Evolutionary conservation across 345 rosid species (phyloP).

Genomic region (Geranium rotundifolium): DNA sequence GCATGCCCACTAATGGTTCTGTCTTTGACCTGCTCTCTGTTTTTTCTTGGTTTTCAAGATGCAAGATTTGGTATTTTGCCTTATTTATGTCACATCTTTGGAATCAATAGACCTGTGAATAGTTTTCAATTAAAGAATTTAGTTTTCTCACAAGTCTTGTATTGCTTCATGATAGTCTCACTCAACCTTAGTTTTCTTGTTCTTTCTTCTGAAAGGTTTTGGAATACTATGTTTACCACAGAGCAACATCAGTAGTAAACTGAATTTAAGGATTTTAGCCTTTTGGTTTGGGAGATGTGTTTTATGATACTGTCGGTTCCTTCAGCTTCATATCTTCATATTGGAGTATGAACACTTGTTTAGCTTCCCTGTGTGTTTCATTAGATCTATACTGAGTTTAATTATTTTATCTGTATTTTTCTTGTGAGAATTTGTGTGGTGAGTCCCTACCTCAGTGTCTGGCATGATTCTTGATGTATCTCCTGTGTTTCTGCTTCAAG

Average conservation of each 20-base stretch:
- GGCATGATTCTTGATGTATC: no score
- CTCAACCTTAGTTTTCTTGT: not conserved
- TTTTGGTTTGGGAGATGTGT: not conserved
- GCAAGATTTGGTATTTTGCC: not conserved
- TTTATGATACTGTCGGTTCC: not conserved
- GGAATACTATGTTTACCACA: no score
- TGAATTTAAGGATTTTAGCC: no score
- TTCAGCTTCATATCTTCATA: not conserved
- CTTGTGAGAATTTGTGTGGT: not conserved
- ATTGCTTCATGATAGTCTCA: not conserved
- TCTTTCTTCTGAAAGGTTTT: not conserved
- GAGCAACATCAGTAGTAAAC: no score
- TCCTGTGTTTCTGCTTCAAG: no score
- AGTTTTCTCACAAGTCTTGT: not conserved
- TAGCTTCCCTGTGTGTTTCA: no score
- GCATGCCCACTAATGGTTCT: not conserved
- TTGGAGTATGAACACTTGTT: no score
- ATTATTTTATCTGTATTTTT: not conserved
- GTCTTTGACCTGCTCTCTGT: not conserved
- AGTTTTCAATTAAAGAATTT: not conserved
- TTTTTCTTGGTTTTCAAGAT: not conserved
- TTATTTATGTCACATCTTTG: not conserved
- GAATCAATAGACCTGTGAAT: no score
- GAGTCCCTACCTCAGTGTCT: no score
- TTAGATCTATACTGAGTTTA: not conserved